These are phyloP conservation scores for Vitis vinifera DNA, from an alignment of 164 flowering plant genomes.

Conservation along the genomic window DNA sequence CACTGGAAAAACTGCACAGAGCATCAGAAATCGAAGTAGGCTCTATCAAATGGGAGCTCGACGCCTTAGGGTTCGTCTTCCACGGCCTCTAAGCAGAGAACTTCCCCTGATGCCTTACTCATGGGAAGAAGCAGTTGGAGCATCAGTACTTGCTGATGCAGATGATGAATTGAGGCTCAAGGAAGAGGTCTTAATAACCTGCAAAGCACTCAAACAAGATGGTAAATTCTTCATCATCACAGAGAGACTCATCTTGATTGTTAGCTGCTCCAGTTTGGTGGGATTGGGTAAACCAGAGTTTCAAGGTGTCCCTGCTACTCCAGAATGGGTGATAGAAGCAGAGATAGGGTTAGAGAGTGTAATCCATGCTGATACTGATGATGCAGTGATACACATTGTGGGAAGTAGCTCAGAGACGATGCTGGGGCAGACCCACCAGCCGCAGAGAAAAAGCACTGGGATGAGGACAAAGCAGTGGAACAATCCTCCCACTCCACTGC, in stretches of 20 bases:
- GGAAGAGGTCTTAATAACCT: slow-evolving; percentile 60
- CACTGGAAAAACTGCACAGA: slow-evolving; percentile 94
- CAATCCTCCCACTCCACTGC: slow-evolving; percentile 40
- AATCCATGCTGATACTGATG: slow-evolving; percentile 61
- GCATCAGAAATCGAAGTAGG: slow-evolving; percentile 86
- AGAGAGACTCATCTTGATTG: slow-evolving; percentile 51
- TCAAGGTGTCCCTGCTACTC: slow-evolving; percentile 60
- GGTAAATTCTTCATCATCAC: slow-evolving; percentile 76
- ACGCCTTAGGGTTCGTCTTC: slow-evolving; percentile 69
- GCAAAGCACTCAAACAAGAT: slow-evolving; percentile 67
- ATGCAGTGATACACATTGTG: slow-evolving; percentile 63
- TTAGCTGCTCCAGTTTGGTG: slow-evolving; percentile 59
- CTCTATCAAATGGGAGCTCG: slow-evolving; percentile 44
- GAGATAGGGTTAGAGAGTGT: slow-evolving; percentile 69
- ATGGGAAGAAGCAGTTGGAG: slow-evolving; percentile 94
- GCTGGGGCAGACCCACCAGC: slow-evolving; percentile 39
- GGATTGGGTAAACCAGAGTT: slow-evolving; percentile 65
- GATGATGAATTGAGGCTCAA: slow-evolving; percentile 47
- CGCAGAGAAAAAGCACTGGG: slow-evolving; percentile 32
- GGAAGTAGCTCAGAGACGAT: slow-evolving; percentile 62
- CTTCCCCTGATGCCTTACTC: slow-evolving; percentile 76
- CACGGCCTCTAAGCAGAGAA: slow-evolving; percentile 70
- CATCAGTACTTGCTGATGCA: slow-evolving; percentile 56
- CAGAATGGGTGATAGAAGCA: slow-evolving; percentile 67
- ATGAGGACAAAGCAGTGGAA: slow-evolving; percentile 44